A percentile compares a stretch with the other conserved stretches of the same genome.
These are phyloP conservation scores for Passalora sequoiae DNA, from an alignment of 2,329 filamentous ascomycete genomes.

Conservation along the genomic window DNA sequence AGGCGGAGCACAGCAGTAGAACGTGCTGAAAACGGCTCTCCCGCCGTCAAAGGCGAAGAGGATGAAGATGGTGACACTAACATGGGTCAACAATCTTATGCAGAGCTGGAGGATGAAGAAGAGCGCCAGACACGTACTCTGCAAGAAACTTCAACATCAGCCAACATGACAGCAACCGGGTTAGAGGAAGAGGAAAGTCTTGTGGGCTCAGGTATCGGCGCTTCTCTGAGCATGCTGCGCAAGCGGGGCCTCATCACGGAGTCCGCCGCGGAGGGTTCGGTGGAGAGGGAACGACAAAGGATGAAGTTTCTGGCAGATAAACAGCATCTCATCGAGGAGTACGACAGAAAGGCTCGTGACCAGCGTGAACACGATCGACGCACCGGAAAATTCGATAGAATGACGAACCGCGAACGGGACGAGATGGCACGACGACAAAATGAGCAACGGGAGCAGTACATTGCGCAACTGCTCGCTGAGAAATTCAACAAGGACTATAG, in stretches of 20 bases:
- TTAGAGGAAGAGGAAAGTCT: slow-evolving; percentile 82
- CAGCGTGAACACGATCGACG: slow-evolving; percentile 86
- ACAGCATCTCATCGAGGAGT: slow-evolving; percentile 67
- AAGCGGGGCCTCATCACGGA: slow-evolving; percentile 76
- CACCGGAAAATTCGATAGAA: slow-evolving; percentile 74
- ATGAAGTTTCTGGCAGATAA: slow-evolving; percentile 77
- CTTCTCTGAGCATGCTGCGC: slow-evolving; percentile 73
- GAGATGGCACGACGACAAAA: slow-evolving; percentile 86
- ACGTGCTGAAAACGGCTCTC: slow-evolving; percentile 25
- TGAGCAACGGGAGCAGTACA: slow-evolving; percentile 75
- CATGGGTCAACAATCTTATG: slow-evolving; percentile 32
- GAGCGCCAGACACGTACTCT: slow-evolving; percentile 38
- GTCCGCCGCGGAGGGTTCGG: slow-evolving; percentile 48
- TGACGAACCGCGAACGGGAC: slow-evolving; percentile 88
- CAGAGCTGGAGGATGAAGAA: slow-evolving; percentile 44
- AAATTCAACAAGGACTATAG: slow-evolving; percentile 84
- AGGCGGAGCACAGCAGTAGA: slow-evolving; percentile 35
- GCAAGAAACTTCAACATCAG: slow-evolving; percentile 40
- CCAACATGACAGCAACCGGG: slow-evolving; percentile 60
- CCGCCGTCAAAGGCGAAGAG: slow-evolving; percentile 48
- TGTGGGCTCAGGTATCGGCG: slow-evolving; percentile 66
- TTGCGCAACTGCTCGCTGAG: slow-evolving; percentile 75
- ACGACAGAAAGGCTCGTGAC: slow-evolving; percentile 70
- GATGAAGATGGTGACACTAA: slow-evolving; percentile 44
- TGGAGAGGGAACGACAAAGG: slow-evolving; percentile 55